phyloP scores from a whole-genome alignment of 176 grass and related monocot species.

The Bromus sterilis region DNA sequence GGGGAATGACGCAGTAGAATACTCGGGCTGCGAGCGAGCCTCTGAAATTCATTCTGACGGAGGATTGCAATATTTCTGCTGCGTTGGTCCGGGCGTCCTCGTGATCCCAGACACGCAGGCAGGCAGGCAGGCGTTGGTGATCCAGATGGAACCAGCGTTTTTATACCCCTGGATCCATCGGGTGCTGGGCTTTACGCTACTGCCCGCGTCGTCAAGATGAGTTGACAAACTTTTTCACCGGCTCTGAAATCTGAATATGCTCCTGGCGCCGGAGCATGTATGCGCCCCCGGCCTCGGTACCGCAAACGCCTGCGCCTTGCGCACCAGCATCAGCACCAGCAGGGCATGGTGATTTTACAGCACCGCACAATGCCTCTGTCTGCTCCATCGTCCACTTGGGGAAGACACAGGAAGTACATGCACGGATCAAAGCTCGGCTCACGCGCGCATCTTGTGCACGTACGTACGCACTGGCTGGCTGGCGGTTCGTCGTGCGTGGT shows the following conservation, averaged over 20 bases:
- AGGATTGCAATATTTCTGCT: not conserved
- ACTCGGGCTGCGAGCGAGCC: not conserved
- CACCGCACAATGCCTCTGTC: not conserved
- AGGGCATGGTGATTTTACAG: not conserved
- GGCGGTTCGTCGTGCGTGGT: not conserved
- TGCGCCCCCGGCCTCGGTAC: constrained; percentile 19
- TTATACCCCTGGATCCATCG: constrained; percentile 18
- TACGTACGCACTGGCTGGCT: not conserved
- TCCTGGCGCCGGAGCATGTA: not conserved
- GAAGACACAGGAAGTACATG: too few relatives aligned
- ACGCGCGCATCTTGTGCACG: not conserved
- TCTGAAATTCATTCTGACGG: not conserved
- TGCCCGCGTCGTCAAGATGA: not conserved
- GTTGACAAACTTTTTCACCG: not conserved
- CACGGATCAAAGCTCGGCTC: not conserved
- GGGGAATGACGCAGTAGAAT: too few relatives aligned
- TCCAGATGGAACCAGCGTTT: constrained; percentile 44
- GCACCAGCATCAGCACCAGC: not conserved
- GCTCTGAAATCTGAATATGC: constrained; percentile 9
- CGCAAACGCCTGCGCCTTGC: not conserved
- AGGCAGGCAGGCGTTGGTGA: constrained; percentile 18
- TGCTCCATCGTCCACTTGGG: too few relatives aligned
- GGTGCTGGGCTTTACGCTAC: constrained; percentile 1
- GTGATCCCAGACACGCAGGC: constrained; percentile 55
- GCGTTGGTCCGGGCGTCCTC: constrained; percentile 37